A percentile compares a stretch with the other conserved stretches of the same genome.
These are phyloP conservation scores for Beauveria rudraprayagi DNA, from an alignment of 2,329 filamentous ascomycete genomes.

Conservation along the genomic window DNA sequence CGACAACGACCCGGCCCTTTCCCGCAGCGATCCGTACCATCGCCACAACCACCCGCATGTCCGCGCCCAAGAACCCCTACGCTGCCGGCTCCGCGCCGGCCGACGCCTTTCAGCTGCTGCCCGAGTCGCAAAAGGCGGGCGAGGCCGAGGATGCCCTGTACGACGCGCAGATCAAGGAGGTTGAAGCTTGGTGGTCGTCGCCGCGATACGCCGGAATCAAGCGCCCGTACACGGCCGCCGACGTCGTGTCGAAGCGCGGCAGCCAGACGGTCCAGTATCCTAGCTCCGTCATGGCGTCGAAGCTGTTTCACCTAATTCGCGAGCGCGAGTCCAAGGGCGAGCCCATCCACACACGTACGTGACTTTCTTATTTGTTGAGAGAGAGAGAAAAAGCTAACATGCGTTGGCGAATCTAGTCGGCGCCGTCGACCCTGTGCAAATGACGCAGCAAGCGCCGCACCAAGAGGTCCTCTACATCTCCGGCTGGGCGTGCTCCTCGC, in stretches of 20 bases:
- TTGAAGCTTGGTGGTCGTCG: conserved; percentile 84
- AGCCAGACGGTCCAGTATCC: conserved; percentile 81
- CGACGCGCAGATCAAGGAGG: conserved; percentile 73
- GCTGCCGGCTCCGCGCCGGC: conserved; percentile 36
- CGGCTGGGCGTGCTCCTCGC: conserved; percentile 93
- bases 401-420: conserved; percentile 57
- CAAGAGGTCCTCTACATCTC: conserved; percentile 95
- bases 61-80: conserved; percentile 26
- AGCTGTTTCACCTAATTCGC: conserved; percentile 83
- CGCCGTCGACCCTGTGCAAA: conserved; percentile 96
- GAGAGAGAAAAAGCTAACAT: not conserved
- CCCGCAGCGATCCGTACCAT: conserved; percentile 21
- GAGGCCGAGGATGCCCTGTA: conserved; percentile 78
- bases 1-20: not conserved
- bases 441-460: conserved; percentile 95
- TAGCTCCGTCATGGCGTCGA: conserved; percentile 88
- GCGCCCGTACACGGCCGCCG: conserved; percentile 80
- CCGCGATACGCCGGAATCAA: conserved; percentile 83
- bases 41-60: conserved; percentile 24
- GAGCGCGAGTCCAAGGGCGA: conserved; percentile 70
- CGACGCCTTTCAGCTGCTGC: conserved; percentile 79
- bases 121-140: conserved; percentile 69
- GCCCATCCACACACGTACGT: conserved; percentile 84
- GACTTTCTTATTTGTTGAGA: not conserved
- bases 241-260: conserved; percentile 89